phyloP scores from a whole-genome alignment of 2,329 filamentous ascomycete genomes.

The Penicillium oxalicum region DNA sequence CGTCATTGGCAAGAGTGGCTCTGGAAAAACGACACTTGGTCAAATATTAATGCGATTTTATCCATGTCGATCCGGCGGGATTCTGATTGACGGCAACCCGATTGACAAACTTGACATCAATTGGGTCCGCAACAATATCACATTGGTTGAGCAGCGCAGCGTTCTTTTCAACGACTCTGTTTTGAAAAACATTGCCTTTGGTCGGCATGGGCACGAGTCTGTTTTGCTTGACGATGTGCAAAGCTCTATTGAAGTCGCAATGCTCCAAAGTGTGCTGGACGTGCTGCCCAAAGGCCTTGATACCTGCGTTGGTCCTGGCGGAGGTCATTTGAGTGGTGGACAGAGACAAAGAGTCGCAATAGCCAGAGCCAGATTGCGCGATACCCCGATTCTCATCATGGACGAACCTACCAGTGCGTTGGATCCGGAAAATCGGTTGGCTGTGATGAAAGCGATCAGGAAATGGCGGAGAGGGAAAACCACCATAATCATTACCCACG shows the following conservation, averaged over 20 bases:
- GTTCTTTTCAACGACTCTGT: slow-evolving; percentile 77
- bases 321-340: slow-evolving; percentile 70
- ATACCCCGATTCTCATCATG: slow-evolving; percentile 74
- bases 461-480: slow-evolving; percentile 74
- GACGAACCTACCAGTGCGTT: slow-evolving; percentile 86
- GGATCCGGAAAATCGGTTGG: slow-evolving; percentile 62
- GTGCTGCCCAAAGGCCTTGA: slow-evolving; percentile 64
- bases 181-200: slow-evolving; percentile 70
- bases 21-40: slow-evolving; percentile 83
- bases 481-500: slow-evolving; percentile 89
- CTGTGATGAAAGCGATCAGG: slow-evolving; percentile 69
- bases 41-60: slow-evolving; percentile 78
- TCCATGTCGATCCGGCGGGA: slow-evolving; percentile 56
- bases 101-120: slow-evolving; percentile 57
- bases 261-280: slow-evolving; percentile 62
- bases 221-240: slow-evolving; percentile 53
- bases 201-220: slow-evolving; percentile 46
- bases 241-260: slow-evolving; percentile 59
- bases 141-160: slow-evolving; percentile 75
- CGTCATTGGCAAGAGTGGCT: slow-evolving; percentile 79
- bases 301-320: slow-evolving; percentile 65
- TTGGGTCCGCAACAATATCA: slow-evolving; percentile 75
- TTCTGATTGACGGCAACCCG: slow-evolving; percentile 61
- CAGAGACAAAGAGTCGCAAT: slow-evolving; percentile 78
- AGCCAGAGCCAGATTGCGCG: slow-evolving; percentile 68